Conservation (phyloP, 176 grass and related monocot genomes). For the Typha latifolia region DNA sequence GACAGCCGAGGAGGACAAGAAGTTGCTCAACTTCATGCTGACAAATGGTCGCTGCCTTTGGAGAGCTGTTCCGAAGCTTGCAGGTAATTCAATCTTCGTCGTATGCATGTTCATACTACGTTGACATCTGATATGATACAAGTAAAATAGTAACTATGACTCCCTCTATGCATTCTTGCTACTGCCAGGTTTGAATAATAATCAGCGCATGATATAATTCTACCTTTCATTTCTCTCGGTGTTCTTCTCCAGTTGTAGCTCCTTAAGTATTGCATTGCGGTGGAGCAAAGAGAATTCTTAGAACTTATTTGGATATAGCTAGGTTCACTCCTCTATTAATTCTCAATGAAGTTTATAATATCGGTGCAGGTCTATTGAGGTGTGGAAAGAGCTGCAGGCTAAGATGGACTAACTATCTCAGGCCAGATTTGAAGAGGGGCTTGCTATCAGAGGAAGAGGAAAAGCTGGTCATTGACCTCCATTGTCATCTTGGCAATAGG, state of each 20-base stretch:
- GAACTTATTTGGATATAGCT: too few relatives aligned
- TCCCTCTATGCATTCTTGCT: too few relatives aligned
- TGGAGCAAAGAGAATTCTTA: too few relatives aligned
- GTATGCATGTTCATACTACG: neutral
- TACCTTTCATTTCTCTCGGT: neutral
- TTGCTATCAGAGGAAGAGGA: neutral
- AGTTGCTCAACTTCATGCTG: neutral
- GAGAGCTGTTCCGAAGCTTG: neutral
- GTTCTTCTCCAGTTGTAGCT: neutral
- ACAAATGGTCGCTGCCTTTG: neutral
- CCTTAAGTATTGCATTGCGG: too few relatives aligned
- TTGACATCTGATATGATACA: neutral
- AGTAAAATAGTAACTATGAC: neutral
- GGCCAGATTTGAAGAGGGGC: neutral
- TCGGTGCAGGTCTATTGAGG: neutral
- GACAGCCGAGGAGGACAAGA: too few relatives aligned
- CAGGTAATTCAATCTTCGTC: neutral
- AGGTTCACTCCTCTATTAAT: too few relatives aligned
- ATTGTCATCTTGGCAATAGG: neutral
- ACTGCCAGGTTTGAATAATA: too few relatives aligned
- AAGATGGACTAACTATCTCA: neutral
- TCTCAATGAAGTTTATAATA: too few relatives aligned
- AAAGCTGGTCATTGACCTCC: conserved; percentile 5
- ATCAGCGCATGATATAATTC: too few relatives aligned
- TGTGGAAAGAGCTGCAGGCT: neutral